phyloP scores from a whole-genome alignment of 2,329 filamentous ascomycete species.

The Ustulina deusta region DNA sequence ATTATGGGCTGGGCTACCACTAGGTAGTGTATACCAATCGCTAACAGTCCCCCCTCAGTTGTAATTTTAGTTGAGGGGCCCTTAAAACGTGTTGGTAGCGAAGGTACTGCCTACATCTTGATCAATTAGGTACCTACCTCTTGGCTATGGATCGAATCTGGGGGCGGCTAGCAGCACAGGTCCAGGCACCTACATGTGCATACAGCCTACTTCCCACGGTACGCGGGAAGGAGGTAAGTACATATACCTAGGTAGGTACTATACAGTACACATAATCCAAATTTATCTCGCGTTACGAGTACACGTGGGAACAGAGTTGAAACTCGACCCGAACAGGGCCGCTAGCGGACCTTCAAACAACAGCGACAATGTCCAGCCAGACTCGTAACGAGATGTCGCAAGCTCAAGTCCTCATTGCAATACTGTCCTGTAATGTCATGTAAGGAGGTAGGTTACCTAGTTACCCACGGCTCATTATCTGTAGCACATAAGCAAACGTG shows the following conservation, averaged over 20 bases:
- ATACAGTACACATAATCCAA: background rate
- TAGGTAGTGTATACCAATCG: background rate
- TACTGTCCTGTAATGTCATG: background rate
- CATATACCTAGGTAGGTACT: background rate
- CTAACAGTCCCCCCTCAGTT: background rate
- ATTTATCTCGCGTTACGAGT: background rate
- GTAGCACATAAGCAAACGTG: background rate
- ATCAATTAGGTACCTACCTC: background rate
- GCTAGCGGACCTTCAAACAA: conserved; percentile 34
- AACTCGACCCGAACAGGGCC: conserved; percentile 9
- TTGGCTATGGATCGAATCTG: conserved; percentile 18
- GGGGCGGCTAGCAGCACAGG: conserved; percentile 22
- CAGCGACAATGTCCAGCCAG: conserved; percentile 5
- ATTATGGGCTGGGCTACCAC: background rate
- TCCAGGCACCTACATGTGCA: conserved; percentile 10
- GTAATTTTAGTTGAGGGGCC: conserved; percentile 18
- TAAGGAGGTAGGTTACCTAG: background rate
- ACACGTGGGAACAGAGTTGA: background rate
- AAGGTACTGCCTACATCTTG: background rate
- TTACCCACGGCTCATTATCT: background rate
- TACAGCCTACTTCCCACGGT: background rate
- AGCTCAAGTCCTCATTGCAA: background rate
- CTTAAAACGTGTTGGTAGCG: background rate
- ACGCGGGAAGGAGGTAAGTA: conserved; percentile 3
- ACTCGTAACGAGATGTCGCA: conserved; percentile 6